These are phyloP conservation scores for Lodderomyces elongisporus DNA, from an alignment of 1,139 yeast genomes.

Conservation along the genomic window DNA sequence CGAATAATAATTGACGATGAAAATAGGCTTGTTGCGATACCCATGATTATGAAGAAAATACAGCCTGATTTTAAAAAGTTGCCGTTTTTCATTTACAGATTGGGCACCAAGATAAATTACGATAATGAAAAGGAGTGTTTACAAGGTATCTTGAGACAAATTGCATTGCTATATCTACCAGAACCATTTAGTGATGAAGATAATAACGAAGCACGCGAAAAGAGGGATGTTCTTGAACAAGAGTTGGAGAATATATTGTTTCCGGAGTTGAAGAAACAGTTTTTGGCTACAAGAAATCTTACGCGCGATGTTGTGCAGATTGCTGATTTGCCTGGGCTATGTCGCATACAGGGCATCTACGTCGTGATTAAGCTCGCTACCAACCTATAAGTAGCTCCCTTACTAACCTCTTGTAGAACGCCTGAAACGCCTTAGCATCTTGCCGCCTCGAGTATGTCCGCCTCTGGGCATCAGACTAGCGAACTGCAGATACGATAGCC, in stretches of 20 bases:
- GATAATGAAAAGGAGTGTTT: slow-evolving; percentile 64
- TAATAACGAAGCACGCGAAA: slow-evolving; percentile 6
- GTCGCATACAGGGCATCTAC: too few relatives aligned
- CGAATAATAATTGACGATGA: slow-evolving; percentile 38
- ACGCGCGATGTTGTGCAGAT: slow-evolving; percentile 64
- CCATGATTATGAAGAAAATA: slow-evolving; percentile 62
- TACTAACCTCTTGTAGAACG: too few relatives aligned
- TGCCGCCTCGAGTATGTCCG: too few relatives aligned
- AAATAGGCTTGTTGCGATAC: slow-evolving; percentile 46
- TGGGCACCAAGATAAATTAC: slow-evolving; percentile 61
- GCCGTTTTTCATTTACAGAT: slow-evolving; percentile 58
- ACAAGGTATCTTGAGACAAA: slow-evolving; percentile 55
- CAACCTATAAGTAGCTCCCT: too few relatives aligned
- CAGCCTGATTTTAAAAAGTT: slow-evolving; percentile 61
- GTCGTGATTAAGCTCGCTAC: too few relatives aligned
- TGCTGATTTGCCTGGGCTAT: slow-evolving; percentile 86
- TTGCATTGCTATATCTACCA: slow-evolving; percentile 75
- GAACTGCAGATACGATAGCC: too few relatives aligned
- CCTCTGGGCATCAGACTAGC: too few relatives aligned
- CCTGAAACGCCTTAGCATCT: too few relatives aligned
- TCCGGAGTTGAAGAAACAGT: slow-evolving; percentile 59
- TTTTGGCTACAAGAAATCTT: slow-evolving; percentile 59
- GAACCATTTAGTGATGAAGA: slow-evolving; percentile 33
- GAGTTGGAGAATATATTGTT: slow-evolving; percentile 55
- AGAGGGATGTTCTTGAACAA: slow-evolving; percentile 22